These are phyloP conservation scores for Boletus vermiculosoides DNA, from an alignment of 768 basidiomycete genomes.

Conservation along the genomic window DNA sequence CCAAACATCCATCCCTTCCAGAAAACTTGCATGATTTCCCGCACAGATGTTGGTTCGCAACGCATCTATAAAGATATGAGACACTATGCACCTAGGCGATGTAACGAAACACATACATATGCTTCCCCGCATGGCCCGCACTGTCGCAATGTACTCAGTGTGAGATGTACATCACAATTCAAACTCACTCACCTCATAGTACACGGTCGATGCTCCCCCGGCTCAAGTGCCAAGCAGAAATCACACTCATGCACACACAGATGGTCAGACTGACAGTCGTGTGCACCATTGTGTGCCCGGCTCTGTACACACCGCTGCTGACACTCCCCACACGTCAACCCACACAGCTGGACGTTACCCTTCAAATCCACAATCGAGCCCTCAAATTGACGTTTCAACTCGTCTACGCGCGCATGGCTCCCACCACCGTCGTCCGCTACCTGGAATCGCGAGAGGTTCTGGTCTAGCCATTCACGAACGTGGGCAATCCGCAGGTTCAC, in stretches of 20 bases:
- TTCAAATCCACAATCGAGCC: conserved; percentile 44
- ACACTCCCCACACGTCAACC: conserved; percentile 46
- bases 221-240: conserved; percentile 35
- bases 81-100: not conserved
- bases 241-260: conserved; percentile 44
- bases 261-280: conserved; percentile 54
- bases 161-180: not conserved
- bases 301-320: conserved; percentile 47
- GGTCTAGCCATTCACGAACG: conserved; percentile 50
- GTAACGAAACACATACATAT: conserved; percentile 41
- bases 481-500: conserved; percentile 45
- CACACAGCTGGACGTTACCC: conserved; percentile 48
- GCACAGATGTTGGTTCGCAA: conserved; percentile 52
- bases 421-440: not conserved
- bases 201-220: conserved; percentile 37
- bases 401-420: conserved; percentile 31
- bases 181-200: conserved; percentile 43
- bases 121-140: conserved; percentile 57
- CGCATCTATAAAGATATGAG: conserved; percentile 40
- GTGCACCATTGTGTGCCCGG: conserved; percentile 44
- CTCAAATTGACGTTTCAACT: conserved; percentile 45
- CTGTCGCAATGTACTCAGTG: conserved; percentile 27
- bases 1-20: conserved; percentile 50
- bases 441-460: conserved; percentile 50
- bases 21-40: conserved; percentile 48